These are phyloP conservation scores for Nadsonia fulvescens DNA, from an alignment of 805 yeast genomes.

Conservation along the genomic window DNA sequence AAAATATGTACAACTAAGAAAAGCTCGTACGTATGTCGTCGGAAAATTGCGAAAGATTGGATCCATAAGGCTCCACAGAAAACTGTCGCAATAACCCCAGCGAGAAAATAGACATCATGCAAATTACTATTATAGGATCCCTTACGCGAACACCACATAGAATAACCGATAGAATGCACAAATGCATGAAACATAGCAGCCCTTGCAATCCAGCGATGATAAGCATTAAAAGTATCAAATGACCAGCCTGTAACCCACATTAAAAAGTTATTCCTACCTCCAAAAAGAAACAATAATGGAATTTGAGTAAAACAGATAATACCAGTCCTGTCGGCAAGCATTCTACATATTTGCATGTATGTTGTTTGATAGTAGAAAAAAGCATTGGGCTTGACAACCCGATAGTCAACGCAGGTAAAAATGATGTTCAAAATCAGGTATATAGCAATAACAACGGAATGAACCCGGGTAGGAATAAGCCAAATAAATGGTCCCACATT, in stretches of 20 bases:
- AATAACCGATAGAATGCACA: constrained; percentile 11
- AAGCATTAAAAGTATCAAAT: constrained; percentile 38
- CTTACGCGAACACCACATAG: no score
- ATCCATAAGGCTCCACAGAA: constrained; percentile 26
- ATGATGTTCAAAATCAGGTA: constrained; percentile 19
- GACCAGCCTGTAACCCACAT: constrained; percentile 43
- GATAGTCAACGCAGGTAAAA: constrained; percentile 10
- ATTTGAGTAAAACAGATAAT: constrained; percentile 12
- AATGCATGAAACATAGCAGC: constrained; percentile 11
- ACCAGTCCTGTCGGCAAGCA: constrained; percentile 12
- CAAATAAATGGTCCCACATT: constrained; percentile 8
- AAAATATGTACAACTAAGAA: constrained; percentile 42
- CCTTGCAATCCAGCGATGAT: constrained; percentile 28
- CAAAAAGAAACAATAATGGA: constrained; percentile 23
- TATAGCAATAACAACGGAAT: constrained; percentile 20
- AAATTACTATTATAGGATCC: no score
- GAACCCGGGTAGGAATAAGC: constrained; percentile 25
- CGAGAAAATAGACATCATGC: no score
- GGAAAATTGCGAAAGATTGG: constrained; percentile 32
- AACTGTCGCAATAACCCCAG: constrained; percentile 28
- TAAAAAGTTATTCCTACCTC: constrained; percentile 56
- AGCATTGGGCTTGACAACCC: constrained; percentile 1
- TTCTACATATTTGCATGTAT: constrained; percentile 8
- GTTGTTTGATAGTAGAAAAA: no score
- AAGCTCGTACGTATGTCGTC: constrained; percentile 39